These are phyloP conservation scores for Melanogaster broomeanus DNA, from an alignment of 768 basidiomycete species.

Conservation along the genomic window DNA sequence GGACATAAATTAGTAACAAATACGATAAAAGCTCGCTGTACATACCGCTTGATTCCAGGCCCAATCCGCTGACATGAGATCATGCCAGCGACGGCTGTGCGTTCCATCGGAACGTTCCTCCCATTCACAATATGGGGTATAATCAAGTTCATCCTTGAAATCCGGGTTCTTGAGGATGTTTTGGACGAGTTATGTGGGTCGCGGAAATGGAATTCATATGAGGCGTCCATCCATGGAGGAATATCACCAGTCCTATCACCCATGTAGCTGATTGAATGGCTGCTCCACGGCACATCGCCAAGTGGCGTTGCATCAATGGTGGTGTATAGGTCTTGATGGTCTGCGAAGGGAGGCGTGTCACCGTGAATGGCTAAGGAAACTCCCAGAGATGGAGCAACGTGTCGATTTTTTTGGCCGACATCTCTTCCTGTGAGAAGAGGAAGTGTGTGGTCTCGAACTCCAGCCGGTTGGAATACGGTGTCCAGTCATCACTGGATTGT, in stretches of 20 bases:
- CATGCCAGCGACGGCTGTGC: too few species aligned
- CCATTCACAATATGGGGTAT: conserved; percentile 17
- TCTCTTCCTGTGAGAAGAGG: conserved; percentile 16
- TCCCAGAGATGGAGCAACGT: conserved; percentile 14
- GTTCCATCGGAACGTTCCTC: too few species aligned
- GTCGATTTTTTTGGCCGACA: conserved; percentile 20
- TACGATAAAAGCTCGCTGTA: too few species aligned
- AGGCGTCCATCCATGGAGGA: conserved; percentile 25
- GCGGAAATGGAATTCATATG: conserved; percentile 22
- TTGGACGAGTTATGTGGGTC: conserved; percentile 13
- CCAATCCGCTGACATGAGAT: too few species aligned
- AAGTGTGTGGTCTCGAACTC: conserved; percentile 27
- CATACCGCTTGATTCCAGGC: too few species aligned
- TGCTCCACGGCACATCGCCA: conserved; percentile 40
- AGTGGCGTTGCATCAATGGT: conserved; percentile 35
- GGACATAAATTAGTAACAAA: too few species aligned
- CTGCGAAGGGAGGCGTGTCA: conserved; percentile 29
- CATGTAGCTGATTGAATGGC: conserved; percentile 28
- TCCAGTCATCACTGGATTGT: conserved; percentile 10
- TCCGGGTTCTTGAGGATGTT: conserved; percentile 21
- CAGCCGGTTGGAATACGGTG: conserved; percentile 14
- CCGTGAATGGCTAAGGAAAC: conserved; percentile 3
- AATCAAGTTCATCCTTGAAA: conserved; percentile 22
- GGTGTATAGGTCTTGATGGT: conserved; percentile 30
- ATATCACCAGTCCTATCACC: conserved; percentile 9